These are phyloP conservation scores for Aspergillus luchuensis DNA, from an alignment of 2,329 filamentous ascomycete species.

Conservation along the genomic window DNA sequence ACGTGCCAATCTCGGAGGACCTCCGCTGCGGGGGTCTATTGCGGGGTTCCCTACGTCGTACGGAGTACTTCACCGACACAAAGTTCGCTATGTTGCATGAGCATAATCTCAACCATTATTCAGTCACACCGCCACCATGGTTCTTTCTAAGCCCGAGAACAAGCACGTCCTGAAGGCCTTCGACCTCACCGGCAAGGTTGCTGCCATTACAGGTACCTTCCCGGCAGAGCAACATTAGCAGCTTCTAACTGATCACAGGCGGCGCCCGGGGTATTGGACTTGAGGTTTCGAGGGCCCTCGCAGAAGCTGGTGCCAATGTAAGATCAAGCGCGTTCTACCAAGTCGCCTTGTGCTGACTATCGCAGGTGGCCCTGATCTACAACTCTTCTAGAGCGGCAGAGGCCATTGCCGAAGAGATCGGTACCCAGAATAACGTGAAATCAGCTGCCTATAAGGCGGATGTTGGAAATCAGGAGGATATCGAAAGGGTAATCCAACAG, in stretches of 20 bases:
- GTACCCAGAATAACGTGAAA: slow-evolving; percentile 29
- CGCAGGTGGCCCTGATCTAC: slow-evolving; percentile 38
- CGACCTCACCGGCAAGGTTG: slow-evolving; percentile 32
- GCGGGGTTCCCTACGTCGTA: neutral
- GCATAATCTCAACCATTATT: neutral
- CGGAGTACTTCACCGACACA: neutral
- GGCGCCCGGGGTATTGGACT: slow-evolving; percentile 42
- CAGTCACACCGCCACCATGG: slow-evolving; percentile 20
- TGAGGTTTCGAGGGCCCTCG: slow-evolving; percentile 44
- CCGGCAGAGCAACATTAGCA: neutral
- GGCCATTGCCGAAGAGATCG: slow-evolving; percentile 29
- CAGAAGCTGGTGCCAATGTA: slow-evolving; percentile 43
- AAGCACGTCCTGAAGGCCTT: slow-evolving; percentile 32
- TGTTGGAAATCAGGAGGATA: slow-evolving; percentile 32
- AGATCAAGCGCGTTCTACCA: slow-evolving; percentile 5
- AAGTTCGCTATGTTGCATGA: neutral
- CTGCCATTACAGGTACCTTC: slow-evolving; percentile 27
- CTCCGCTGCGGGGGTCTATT: neutral
- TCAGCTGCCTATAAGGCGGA: slow-evolving; percentile 40
- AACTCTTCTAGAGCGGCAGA: slow-evolving; percentile 30
- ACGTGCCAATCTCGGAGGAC: neutral
- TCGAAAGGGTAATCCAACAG: slow-evolving; percentile 35
- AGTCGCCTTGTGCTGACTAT: neutral
- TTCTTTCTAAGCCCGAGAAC: slow-evolving; percentile 28
- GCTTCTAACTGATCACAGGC: slow-evolving; percentile 16